Evolutionary conservation across 331 rosid species (phyloP).

Genomic region (Stylosanthes scabra): DNA sequence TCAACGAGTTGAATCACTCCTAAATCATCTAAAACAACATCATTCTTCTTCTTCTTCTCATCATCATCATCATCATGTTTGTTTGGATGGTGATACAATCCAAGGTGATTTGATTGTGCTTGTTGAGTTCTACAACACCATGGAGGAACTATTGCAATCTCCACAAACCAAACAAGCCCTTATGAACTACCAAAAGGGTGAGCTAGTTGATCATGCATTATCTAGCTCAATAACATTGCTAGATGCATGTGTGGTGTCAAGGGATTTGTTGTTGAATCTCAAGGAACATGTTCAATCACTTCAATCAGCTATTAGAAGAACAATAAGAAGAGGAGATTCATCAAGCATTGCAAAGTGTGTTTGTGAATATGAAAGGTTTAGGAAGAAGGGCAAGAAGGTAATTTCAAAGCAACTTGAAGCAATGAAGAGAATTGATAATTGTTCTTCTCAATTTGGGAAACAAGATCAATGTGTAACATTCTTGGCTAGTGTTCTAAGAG

Average conservation of each 20-base stretch:
- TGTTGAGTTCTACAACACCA: conserved; percentile 62
- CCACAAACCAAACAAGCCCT: conserved; percentile 61
- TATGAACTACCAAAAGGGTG: conserved; percentile 52
- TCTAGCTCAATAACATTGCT: conserved; percentile 59
- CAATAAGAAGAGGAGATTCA: conserved; percentile 46
- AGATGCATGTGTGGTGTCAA: conserved; percentile 54
- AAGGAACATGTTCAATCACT: conserved; percentile 54
- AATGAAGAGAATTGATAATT: conserved; percentile 58
- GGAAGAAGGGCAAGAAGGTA: conserved; percentile 71
- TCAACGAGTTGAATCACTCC: conserved; percentile 59
- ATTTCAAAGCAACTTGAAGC: conserved; percentile 53
- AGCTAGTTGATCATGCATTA: conserved; percentile 62
- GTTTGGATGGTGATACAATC: conserved; percentile 50
- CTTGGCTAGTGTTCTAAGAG: conserved; percentile 56
- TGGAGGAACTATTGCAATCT: conserved; percentile 64
- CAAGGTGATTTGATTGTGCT: conserved; percentile 57
- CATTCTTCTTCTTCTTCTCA: conserved; percentile 19
- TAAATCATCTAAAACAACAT: conserved; percentile 54
- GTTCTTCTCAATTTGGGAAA: conserved; percentile 34
- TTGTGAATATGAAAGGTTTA: conserved; percentile 41
- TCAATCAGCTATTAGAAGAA: conserved; percentile 56
- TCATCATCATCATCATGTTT: not conserved
- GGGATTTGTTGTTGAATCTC: conserved; percentile 43
- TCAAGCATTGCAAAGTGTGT: conserved; percentile 41
- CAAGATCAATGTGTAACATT: conserved; percentile 47